These are phyloP conservation scores for Diplodia scrobiculata DNA, from an alignment of 2,329 filamentous ascomycete genomes.

Conservation along the genomic window DNA sequence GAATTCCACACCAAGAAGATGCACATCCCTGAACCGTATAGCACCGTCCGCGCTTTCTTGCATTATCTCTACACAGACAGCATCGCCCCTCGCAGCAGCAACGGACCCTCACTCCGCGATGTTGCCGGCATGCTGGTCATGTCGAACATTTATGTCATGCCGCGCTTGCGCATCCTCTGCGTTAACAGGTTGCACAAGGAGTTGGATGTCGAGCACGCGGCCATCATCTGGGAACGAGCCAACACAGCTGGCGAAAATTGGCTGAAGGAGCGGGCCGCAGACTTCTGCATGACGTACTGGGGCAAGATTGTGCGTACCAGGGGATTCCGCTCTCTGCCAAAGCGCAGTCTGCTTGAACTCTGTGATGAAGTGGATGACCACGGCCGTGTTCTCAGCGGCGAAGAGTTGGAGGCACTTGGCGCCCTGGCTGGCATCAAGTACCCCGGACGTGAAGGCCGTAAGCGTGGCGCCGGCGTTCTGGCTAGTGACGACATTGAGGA, in stretches of 20 bases:
- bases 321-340: slow-evolving; percentile 79
- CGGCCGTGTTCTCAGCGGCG: slow-evolving; percentile 84
- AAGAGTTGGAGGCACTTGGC: slow-evolving; percentile 70
- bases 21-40: slow-evolving; percentile 96
- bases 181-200: slow-evolving; percentile 88
- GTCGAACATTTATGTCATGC: slow-evolving; percentile 98
- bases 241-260: slow-evolving; percentile 88
- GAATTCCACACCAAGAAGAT: slow-evolving; percentile 97
- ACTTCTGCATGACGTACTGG: slow-evolving; percentile 92
- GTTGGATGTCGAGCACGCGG: slow-evolving; percentile 90
- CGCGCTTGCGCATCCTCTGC: slow-evolving; percentile 84
- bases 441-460: slow-evolving; percentile 44
- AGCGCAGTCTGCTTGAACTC: slow-evolving; percentile 80
- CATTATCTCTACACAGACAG: slow-evolving; percentile 97
- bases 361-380: slow-evolving; percentile 93
- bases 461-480: slow-evolving; percentile 47
- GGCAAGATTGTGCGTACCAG: slow-evolving; percentile 87
- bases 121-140: slow-evolving; percentile 94
- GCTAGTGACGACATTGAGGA: slow-evolving; percentile 48
- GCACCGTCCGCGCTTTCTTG: slow-evolving; percentile 89
- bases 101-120: slow-evolving; percentile 68
- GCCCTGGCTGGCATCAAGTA: slow-evolving; percentile 53
- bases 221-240: slow-evolving; percentile 93
- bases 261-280: slow-evolving; percentile 83
- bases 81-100: slow-evolving; percentile 56